A percentile compares a stretch with the other conserved stretches of the same genome.
phyloP scores from a whole-genome alignment of 192 early-diverging fungal genomes.

The Endogone sp. region DNA sequence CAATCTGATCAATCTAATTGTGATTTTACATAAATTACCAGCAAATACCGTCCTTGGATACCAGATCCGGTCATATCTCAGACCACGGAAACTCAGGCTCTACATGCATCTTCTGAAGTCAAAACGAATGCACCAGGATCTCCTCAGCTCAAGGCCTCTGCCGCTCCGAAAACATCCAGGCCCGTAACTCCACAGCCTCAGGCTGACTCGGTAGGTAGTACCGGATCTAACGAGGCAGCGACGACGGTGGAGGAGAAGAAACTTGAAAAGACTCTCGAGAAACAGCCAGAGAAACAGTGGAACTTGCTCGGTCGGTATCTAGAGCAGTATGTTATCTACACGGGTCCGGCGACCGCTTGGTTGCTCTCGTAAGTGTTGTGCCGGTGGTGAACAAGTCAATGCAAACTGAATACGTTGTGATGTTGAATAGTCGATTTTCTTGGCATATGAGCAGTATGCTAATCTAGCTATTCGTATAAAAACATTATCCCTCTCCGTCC shows the following conservation, averaged over 20 bases:
- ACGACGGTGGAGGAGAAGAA: constrained; percentile 25
- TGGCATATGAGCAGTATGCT: too few relatives aligned
- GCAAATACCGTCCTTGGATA: constrained; percentile 28
- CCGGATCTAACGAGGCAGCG: neutral
- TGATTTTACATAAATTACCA: constrained; percentile 4
- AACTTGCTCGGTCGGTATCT: constrained; percentile 76
- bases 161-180: too few relatives aligned
- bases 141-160: neutral
- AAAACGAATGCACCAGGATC: neutral
- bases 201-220: neutral
- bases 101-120: neutral
- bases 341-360: constrained; percentile 57
- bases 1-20: too few relatives aligned
- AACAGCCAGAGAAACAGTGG: constrained; percentile 59
- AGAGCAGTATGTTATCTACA: constrained; percentile 70
- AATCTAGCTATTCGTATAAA: too few relatives aligned
- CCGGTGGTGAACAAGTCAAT: too few relatives aligned
- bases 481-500: neutral
- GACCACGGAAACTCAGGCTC: neutral
- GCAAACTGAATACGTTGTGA: too few relatives aligned
- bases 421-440: too few relatives aligned
- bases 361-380: constrained; percentile 42
- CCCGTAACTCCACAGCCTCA: neutral
- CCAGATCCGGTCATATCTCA: constrained; percentile 7
- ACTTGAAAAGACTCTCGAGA: constrained; percentile 17